Base-by-base conservation (phyloP, 495 filamentous ascomycete genomes). In the Extremus antarcticus region DNA sequence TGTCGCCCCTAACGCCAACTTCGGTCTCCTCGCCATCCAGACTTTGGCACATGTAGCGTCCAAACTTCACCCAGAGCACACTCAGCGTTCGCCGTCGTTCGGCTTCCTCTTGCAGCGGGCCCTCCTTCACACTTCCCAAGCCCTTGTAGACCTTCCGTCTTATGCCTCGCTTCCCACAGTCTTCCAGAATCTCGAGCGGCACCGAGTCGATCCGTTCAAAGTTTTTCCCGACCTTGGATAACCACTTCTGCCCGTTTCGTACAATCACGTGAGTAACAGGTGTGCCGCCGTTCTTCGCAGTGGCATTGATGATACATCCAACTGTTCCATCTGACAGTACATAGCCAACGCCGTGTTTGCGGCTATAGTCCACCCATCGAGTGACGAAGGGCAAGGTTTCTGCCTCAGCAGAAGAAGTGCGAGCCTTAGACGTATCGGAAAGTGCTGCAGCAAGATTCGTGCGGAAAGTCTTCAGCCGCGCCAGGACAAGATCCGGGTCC, bases 61-160 rank as follows among this genome's bases (percentile, higher is more conserved):
- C 89, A 62, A 96, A 95, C 64, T 91, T 90, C 63, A 86, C 86
- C 77, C 91, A 95, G 40, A 95, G 73, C 39, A 84, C 65, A 80
- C 83, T 59, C 83, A 75, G 70, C 86, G 87, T 56, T 81, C 80
- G 22, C 77, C 77, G 61, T 85, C 88, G 62, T 71, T 82, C 75
- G 25, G 68, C 61, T 60, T 81, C 74, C 43, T 73, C 61, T 7
- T 39, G 25, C 21, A 64, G 32, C 1, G 58, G 61, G 24, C 58
- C 61, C 43, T 60, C 57, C 21, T 61, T 60, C 29, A 55, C 58
- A 21, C 50, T 58, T 2, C 61, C 55, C 3, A 61, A 41, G 17
- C 52, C 61, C 51, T 64, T 60, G 58, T 64, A 64, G 25, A 58
- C 55, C 25, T 62, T 62, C 16, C 55, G 29, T 25, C 16, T 25